Evolutionary conservation across 345 rosid genomes (phyloP), one percentile per base, ranked within the genome.

Genomic region (Viola odorata): DNA sequence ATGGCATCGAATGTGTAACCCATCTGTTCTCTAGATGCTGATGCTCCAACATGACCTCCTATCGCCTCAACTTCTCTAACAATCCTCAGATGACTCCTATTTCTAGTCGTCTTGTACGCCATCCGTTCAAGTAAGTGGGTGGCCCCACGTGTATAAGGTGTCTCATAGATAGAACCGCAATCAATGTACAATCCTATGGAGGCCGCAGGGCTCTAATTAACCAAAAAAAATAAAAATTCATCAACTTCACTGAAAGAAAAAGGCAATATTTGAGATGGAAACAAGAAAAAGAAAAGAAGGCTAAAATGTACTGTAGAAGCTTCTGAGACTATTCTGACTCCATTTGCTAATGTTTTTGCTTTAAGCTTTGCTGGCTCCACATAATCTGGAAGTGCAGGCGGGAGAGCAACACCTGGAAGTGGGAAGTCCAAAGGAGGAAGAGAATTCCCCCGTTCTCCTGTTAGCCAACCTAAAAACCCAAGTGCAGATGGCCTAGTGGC

Each of bases 21-120:
- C 80, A 85, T 86, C 75, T 85, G 97, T 65, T 86, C 97, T 75
- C 95, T 72, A 5, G 96, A 85, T 37, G 96, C 95, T 63, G 96
- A 80, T 53, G 96, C 87, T 58, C 76, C 75, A 12, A 91, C 77
- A 58, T 63, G 76, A 41, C 91, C 97, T 61, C 97, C 99, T 68
- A 84, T 81, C 60, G 97, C 96, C 78, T 88, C 99, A 64, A 84
- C 85, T 69, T 86, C 99, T 60, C 95, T 74, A 8, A 86, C 85
- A 76, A 88, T 64, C 37, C 87, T 81, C 55, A 86, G 66, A 65
- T 94, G 91, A 73, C 88, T 86, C 67, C 96, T 66, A 63, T 86
- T 94, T 75, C 78, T 70, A 39, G 96, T 85, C 71, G 86, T 88
- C 74, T 88, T 86, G 77, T 86, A 86, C 63, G 95, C 90, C 99